These are phyloP conservation scores for Cyclocybe aegerita DNA, from an alignment of 768 basidiomycete genomes.

Conservation along the genomic window DNA sequence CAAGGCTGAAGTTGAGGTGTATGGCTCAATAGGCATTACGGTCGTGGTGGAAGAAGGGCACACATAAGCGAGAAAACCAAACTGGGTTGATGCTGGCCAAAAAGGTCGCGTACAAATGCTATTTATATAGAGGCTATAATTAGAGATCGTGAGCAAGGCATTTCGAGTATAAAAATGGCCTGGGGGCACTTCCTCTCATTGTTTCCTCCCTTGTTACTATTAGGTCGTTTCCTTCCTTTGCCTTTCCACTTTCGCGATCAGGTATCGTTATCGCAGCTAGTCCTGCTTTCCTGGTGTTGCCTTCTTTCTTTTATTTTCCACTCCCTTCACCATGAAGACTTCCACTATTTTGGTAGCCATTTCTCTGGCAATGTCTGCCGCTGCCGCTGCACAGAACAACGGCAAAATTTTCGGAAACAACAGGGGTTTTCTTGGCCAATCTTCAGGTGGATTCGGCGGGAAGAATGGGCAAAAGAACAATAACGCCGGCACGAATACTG, in stretches of 20 bases:
- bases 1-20: too few species aligned
- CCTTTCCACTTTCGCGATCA: conserved; percentile 23
- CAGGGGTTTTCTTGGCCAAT: conserved; percentile 18
- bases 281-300: conserved; percentile 23
- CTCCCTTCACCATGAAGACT: conserved; percentile 28
- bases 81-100: too few species aligned
- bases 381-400: conserved; percentile 21
- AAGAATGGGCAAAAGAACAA: conserved; percentile 20
- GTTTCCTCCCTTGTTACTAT: conserved; percentile 12
- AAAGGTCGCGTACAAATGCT: too few species aligned
- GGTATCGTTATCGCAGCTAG: conserved; percentile 31
- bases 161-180: not conserved
- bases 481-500: conserved; percentile 11
- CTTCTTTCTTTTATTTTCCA: conserved; percentile 19
- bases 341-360: conserved; percentile 25
- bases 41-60: too few species aligned
- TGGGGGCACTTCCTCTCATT: not conserved
- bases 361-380: conserved; percentile 27
- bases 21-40: too few species aligned
- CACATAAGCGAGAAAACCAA: too few species aligned
- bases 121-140: too few species aligned
- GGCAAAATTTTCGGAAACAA: conserved; percentile 20
- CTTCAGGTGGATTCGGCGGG: conserved; percentile 9
- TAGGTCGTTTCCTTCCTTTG: conserved; percentile 4
- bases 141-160: too few species aligned